Conservation (phyloP, 2,329 filamentous ascomycete species). For the Fusarium vanettenii region DNA sequence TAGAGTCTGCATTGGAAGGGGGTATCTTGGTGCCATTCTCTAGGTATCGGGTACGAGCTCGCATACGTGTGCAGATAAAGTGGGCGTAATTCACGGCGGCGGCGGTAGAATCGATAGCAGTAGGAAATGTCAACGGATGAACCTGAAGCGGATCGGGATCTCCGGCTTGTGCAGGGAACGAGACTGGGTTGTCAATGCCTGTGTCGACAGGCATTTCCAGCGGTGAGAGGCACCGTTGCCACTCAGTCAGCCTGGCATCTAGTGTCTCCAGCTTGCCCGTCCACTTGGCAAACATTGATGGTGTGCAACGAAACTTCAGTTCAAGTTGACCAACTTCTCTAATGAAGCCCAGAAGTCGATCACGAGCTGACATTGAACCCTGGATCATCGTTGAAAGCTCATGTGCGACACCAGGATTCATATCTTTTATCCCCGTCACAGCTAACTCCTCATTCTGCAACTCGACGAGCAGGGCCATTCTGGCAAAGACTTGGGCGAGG, state of each 20-base stretch:
- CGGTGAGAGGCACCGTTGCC: neutral
- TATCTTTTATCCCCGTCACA: neutral
- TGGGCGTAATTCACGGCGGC: neutral
- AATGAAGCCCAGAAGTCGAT: neutral
- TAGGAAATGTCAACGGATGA: neutral
- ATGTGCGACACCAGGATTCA: neutral
- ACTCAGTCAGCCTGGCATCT: neutral
- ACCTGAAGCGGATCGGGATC: neutral
- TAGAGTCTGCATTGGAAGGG: neutral
- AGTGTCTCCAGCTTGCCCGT: neutral
- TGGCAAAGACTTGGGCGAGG: neutral
- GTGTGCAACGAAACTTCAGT: neutral
- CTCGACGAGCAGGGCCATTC: neutral
- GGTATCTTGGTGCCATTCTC: neutral
- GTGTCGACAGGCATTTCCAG: neutral
- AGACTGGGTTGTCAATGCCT: neutral
- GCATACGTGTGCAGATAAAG: neutral
- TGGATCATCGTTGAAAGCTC: neutral
- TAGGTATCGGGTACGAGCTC: neutral
- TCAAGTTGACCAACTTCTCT: neutral
- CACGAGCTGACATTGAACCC: neutral
- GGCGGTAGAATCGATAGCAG: neutral
- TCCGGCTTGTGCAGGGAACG: neutral
- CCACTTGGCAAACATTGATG: neutral
- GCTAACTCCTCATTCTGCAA: neutral